Evolutionary conservation across 805 yeast species (phyloP).

Genomic region (Hanseniaspora clermontiae): DNA sequence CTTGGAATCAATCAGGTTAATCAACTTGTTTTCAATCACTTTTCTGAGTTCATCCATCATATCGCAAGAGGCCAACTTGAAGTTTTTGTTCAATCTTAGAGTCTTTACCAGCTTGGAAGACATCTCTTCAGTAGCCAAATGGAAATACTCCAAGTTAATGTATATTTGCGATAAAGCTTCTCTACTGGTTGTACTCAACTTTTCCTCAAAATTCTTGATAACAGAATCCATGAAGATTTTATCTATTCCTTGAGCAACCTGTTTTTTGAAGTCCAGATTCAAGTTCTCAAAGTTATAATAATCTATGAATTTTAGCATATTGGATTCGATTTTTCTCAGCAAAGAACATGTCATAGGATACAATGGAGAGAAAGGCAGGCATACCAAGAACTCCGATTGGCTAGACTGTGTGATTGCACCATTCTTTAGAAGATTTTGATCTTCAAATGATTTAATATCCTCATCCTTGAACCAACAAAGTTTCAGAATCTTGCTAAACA

Average conservation of each 20-base stretch:
- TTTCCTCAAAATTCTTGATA: slow-evolving; percentile 46
- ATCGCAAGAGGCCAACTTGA: slow-evolving; percentile 38
- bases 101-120: slow-evolving; percentile 30
- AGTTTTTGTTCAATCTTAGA: slow-evolving; percentile 16
- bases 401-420: background rate
- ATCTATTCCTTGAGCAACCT: slow-evolving; percentile 50
- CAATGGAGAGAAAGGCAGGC: slow-evolving; percentile 76
- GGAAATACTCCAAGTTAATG: slow-evolving; percentile 77
- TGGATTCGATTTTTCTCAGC: slow-evolving; percentile 49
- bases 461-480: slow-evolving; percentile 58
- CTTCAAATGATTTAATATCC: slow-evolving; percentile 28
- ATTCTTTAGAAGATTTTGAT: slow-evolving; percentile 9
- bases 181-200: slow-evolving; percentile 59
- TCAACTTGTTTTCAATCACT: slow-evolving; percentile 66
- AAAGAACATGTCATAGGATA: slow-evolving; percentile 79
- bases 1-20: slow-evolving; percentile 68
- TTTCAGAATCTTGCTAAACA: slow-evolving; percentile 50
- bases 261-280: slow-evolving; percentile 28
- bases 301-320: slow-evolving; percentile 51
- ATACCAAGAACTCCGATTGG: slow-evolving; percentile 39
- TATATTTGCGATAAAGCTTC: slow-evolving; percentile 84
- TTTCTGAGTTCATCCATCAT: slow-evolving; percentile 38
- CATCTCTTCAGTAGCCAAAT: slow-evolving; percentile 59
- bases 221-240: slow-evolving; percentile 55
- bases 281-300: slow-evolving; percentile 53